These are phyloP conservation scores for Aspergillus novoparasiticus DNA, from an alignment of 2,329 filamentous ascomycete genomes.

Conservation along the genomic window DNA sequence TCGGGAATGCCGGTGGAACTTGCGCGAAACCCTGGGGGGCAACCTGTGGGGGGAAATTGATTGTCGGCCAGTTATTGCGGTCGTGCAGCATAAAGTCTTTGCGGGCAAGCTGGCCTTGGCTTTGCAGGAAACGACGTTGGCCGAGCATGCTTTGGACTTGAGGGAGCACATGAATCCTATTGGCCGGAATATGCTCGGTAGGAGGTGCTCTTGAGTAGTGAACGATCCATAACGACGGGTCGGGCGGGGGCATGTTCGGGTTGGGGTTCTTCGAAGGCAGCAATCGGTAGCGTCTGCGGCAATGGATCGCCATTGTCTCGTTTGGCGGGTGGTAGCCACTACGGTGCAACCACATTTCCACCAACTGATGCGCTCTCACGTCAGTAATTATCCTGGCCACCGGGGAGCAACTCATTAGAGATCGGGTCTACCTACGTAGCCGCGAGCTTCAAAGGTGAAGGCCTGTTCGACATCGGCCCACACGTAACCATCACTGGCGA, in stretches of 20 bases:
- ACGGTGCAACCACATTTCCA: slow-evolving; percentile 87
- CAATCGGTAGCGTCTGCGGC: slow-evolving; percentile 83
- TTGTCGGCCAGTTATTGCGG: slow-evolving; percentile 83
- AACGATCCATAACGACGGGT: slow-evolving; percentile 85
- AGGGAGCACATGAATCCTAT: slow-evolving; percentile 53
- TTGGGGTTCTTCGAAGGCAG: slow-evolving; percentile 70
- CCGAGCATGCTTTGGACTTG: slow-evolving; percentile 45
- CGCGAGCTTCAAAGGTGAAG: slow-evolving; percentile 72
- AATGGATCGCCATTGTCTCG: slow-evolving; percentile 74
- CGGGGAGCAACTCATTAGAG: neutral
- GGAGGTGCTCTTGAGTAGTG: slow-evolving; percentile 82
- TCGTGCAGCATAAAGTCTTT: slow-evolving; percentile 96
- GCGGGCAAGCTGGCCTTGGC: slow-evolving; percentile 77
- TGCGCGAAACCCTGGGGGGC: slow-evolving; percentile 56
- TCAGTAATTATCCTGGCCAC: slow-evolving; percentile 7
- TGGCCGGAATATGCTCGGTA: slow-evolving; percentile 70
- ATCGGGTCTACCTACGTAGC: slow-evolving; percentile 57
- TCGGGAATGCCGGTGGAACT: slow-evolving; percentile 47
- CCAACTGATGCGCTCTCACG: slow-evolving; percentile 57
- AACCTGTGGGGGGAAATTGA: slow-evolving; percentile 65
- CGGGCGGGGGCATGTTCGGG: slow-evolving; percentile 69
- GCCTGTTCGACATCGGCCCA: slow-evolving; percentile 82
- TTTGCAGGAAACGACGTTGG: slow-evolving; percentile 62
- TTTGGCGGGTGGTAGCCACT: slow-evolving; percentile 73
- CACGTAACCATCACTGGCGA: slow-evolving; percentile 88